Conservation (phyloP, 176 grass and related monocot species). For the Aegilops umbellulata region DNA sequence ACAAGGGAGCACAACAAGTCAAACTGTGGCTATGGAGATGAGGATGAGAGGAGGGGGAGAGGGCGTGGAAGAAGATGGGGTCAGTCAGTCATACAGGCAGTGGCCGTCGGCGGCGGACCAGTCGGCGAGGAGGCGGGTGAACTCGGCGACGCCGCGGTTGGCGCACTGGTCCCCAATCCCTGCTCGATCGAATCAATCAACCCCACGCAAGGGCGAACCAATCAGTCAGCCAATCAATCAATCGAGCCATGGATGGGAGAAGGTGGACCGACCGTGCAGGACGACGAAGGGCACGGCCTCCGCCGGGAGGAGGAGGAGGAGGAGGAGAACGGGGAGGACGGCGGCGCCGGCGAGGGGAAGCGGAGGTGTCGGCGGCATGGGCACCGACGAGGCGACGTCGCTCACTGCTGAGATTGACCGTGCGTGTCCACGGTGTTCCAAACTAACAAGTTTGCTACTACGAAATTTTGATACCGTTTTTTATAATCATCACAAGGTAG, state of each 20-base stretch:
- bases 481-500: too few species aligned
- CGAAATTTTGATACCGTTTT: too few species aligned
- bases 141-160: slow-evolving; percentile 56
- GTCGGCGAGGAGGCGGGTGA: slow-evolving; percentile 52
- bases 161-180: slow-evolving; percentile 75
- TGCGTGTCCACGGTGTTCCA: neutral
- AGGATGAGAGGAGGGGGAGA: neutral
- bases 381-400: neutral
- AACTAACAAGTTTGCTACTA: too few species aligned
- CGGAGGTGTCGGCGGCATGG: neutral
- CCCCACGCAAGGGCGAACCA: neutral
- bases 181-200: neutral
- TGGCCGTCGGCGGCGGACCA: slow-evolving; percentile 83
- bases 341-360: neutral
- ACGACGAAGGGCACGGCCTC: slow-evolving; percentile 63
- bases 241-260: neutral
- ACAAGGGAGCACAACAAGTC: neutral
- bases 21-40: neutral
- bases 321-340: neutral
- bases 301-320: neutral
- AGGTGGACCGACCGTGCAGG: slow-evolving; percentile 49
- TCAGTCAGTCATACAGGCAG: slow-evolving; percentile 49
- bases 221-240: neutral
- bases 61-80: neutral
- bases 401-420: neutral